These are phyloP conservation scores for Ensete ventricosum DNA, from an alignment of 176 grass and related monocot species.

Conservation along the genomic window DNA sequence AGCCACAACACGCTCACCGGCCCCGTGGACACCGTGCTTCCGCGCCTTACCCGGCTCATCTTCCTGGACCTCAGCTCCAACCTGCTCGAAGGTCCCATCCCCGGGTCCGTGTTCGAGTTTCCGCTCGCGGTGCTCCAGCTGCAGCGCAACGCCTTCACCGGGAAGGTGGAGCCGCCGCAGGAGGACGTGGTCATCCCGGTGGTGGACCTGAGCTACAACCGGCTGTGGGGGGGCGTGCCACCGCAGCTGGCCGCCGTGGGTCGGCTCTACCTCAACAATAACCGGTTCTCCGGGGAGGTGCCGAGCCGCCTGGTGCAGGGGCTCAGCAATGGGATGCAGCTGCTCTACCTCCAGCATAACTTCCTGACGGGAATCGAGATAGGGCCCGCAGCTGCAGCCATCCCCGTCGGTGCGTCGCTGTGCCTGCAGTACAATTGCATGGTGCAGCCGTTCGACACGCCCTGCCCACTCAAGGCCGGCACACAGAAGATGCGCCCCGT, in stretches of 20 bases:
- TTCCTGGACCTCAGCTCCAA: slow-evolving; percentile 2
- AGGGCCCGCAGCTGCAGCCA: neutral
- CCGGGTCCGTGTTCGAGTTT: neutral
- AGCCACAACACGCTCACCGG: neutral
- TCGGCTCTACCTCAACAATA: slow-evolving; percentile 5
- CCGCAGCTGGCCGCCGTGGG: neutral
- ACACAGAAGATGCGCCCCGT: neutral
- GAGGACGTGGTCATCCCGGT: slow-evolving; percentile 2
- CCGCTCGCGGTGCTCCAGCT: neutral
- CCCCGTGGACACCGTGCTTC: neutral
- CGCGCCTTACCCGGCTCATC: neutral
- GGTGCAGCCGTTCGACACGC: slow-evolving; percentile 8
- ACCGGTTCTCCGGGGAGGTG: slow-evolving; percentile 6
- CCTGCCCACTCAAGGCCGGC: slow-evolving; percentile 1
- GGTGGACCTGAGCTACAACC: slow-evolving; percentile 10
- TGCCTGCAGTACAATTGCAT: slow-evolving; percentile 5
- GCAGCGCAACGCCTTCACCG: slow-evolving; percentile 6
- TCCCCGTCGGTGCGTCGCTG: neutral
- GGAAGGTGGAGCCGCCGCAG: neutral
- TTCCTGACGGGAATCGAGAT: slow-evolving; percentile 4
- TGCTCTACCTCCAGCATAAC: slow-evolving; percentile 9
- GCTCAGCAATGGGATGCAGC: slow-evolving; percentile 3
- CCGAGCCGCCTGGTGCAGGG: neutral
- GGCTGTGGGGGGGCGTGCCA: slow-evolving; percentile 1
- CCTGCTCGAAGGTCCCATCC: neutral